Evolutionary conservation across 83 land plant species (phyloP).

Genomic region (Thuja plicata): DNA sequence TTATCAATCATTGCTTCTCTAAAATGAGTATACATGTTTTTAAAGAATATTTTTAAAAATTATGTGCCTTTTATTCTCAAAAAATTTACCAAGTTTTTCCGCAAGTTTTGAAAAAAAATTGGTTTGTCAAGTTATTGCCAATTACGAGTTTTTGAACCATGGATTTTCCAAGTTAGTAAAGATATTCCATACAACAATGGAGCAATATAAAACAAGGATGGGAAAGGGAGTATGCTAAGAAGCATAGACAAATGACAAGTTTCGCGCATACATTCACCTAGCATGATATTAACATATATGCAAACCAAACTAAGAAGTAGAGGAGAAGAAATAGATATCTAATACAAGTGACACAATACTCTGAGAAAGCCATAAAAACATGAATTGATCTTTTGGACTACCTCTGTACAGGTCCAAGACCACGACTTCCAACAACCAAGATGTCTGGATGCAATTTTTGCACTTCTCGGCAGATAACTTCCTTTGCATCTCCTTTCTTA

Average conservation of each 20-base stretch:
- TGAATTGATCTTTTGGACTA: conserved; percentile 19
- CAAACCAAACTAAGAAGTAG: neutral
- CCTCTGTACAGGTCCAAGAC: conserved; percentile 89
- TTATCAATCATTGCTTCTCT: too few species aligned
- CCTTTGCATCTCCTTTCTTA: conserved; percentile 85
- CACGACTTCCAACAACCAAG: conserved; percentile 86
- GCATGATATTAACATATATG: neutral
- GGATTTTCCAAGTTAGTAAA: neutral
- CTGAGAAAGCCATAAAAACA: neutral
- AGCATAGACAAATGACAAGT: neutral
- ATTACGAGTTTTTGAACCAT: too few species aligned
- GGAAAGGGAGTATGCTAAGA: neutral
- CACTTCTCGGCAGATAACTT: conserved; percentile 77
- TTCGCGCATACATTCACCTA: neutral
- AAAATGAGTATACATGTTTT: too few species aligned
- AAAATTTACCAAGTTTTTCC: too few species aligned
- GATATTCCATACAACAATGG: neutral
- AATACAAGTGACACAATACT: neutral
- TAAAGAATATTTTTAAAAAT: too few species aligned
- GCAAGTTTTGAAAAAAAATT: too few species aligned
- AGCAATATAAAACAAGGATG: neutral
- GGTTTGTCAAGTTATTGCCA: too few species aligned
- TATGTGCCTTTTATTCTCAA: too few species aligned
- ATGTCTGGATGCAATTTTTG: conserved; percentile 72
- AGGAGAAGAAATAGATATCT: neutral